phyloP scores from a whole-genome alignment of 345 rosid species.

The Euclidium syriacum region DNA sequence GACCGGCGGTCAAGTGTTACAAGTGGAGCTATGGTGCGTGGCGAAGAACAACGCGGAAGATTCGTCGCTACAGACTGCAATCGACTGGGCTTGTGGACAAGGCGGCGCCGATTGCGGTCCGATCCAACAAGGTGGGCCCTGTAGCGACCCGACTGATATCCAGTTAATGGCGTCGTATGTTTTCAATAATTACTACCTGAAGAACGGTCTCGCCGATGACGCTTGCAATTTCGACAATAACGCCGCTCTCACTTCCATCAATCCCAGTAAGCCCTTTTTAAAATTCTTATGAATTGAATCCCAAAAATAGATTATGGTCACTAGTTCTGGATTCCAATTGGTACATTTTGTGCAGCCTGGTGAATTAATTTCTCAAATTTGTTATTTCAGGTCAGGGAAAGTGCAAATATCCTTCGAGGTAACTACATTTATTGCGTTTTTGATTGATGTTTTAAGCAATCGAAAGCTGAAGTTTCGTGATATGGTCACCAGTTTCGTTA shows the following conservation, averaged over 20 bases:
- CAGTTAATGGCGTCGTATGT: conserved; percentile 77
- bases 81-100: conserved; percentile 86
- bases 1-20: conserved; percentile 18
- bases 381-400: conserved; percentile 31
- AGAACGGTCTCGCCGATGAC: conserved; percentile 58
- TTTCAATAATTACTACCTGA: conserved; percentile 70
- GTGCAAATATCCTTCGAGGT: conserved; percentile 32
- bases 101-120: conserved; percentile 75
- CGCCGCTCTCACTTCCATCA: conserved; percentile 69
- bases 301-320: background rate
- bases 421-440: background rate
- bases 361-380: background rate
- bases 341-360: background rate
- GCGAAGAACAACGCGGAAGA: conserved; percentile 69
- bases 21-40: conserved; percentile 57
- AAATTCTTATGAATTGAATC: background rate
- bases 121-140: conserved; percentile 57
- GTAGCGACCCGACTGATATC: conserved; percentile 56
- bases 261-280: conserved; percentile 61
- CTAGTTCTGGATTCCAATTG: background rate
- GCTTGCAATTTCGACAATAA: conserved; percentile 85
- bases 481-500: background rate
- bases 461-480: background rate
- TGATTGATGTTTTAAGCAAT: background rate
- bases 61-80: conserved; percentile 58